Base-by-base conservation (phyloP, 2,329 filamentous ascomycete species). In the Pseudophaeomoniella oleicola region DNA sequence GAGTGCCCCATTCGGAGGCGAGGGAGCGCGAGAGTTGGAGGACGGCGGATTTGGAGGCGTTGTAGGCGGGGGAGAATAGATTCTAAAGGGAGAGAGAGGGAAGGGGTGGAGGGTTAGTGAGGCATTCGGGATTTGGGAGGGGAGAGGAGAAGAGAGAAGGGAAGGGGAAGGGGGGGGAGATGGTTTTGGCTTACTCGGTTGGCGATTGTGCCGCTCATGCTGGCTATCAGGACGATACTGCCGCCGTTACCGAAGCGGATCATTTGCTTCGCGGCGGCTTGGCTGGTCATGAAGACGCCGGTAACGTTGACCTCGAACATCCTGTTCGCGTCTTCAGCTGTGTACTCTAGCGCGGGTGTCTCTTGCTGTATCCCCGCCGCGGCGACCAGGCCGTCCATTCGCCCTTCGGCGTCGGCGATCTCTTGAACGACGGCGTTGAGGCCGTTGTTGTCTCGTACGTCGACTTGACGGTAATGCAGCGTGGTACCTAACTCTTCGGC, bases 291-390 rank as follows among this genome's bases (percentile, higher is more conserved):
- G 51, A 77, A 71, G 4, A 71, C 69, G 6, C 72, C 72, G 0
- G 71, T 75, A 35, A 75, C 62, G 46, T 75, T 75, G 44, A 75
- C 59, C 45, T 72, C 69, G 42, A 77, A 69, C 71, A 78, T 77
- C 39, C 60, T 66, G 46, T 75, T 75, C 37, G 69, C 64, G 46
- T 77, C 72, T 50, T 73, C 67, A 36, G 67, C 62, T 2, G 65
- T 64, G 54, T 93, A 92, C 34, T 93, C 84, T 37, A 94, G 64
- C 1, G 87, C 85, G 0, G 82, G 61, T 0, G 76, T 85, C 60
- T 92, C 84, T 57, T 92, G 81, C 59, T 93, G 83, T 30, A 75
- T 63, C 1, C 76, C 78, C 0, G 78, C 79, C 0, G 77, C 77
- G 0, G 78, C 77, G 34, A 94, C 74, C 38, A 93, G 61, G 0